Conservation (phyloP, 805 yeast genomes). For the Candida endomychidarum region DNA sequence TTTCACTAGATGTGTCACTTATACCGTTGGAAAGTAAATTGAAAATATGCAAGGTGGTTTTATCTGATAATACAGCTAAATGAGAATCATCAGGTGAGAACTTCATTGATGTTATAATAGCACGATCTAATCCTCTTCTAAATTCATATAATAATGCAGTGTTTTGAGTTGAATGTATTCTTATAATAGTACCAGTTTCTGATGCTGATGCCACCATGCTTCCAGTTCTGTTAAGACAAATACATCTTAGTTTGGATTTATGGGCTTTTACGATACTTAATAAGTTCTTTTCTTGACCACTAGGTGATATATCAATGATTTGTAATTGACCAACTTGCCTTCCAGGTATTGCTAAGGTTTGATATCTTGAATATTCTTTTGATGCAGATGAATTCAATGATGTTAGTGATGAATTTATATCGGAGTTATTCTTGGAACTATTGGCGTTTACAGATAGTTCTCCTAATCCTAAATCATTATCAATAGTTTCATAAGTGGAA, state of each 20-base stretch:
- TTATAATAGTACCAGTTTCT: conserved; percentile 75
- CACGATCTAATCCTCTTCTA: conserved; percentile 86
- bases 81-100: conserved; percentile 75
- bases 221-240: conserved; percentile 64
- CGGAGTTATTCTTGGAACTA: not conserved
- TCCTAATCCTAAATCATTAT: conserved; percentile 63
- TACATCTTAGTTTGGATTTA: conserved; percentile 58
- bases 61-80: conserved; percentile 85
- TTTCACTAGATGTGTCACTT: conserved; percentile 10
- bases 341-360: conserved; percentile 76
- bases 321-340: conserved; percentile 75
- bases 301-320: conserved; percentile 69
- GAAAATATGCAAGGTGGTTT: conserved; percentile 84
- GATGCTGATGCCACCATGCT: conserved; percentile 77
- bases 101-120: conserved; percentile 76
- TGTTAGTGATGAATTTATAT: conserved; percentile 12
- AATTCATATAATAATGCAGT: conserved; percentile 79
- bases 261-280: conserved; percentile 79
- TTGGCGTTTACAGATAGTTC: conserved; percentile 43
- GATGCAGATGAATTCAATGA: conserved; percentile 12
- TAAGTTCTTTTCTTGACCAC: conserved; percentile 60
- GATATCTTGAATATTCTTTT: conserved; percentile 29
- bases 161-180: conserved; percentile 67
- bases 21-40: conserved; percentile 37
- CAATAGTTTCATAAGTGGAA: conserved; percentile 61